phyloP scores from a whole-genome alignment of 805 yeast genomes.

The Starmera dryadoides region DNA sequence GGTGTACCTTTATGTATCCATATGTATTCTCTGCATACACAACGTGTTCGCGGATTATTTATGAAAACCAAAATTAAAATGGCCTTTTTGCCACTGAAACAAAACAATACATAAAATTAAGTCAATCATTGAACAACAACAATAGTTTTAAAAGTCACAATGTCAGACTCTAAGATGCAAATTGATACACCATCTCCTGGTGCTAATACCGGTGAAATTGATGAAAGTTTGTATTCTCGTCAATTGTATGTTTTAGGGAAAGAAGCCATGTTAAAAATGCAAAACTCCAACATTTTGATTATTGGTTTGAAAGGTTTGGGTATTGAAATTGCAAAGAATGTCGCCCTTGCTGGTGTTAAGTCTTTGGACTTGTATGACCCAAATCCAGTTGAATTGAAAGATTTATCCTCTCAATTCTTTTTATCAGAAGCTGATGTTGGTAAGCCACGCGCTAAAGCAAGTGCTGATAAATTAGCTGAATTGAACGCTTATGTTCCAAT shows the following conservation, averaged over 20 bases:
- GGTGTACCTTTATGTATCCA: too few species aligned
- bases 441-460: constrained; percentile 62
- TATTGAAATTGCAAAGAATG: constrained; percentile 92
- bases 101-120: too few species aligned
- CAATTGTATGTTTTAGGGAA: constrained; percentile 94
- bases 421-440: constrained; percentile 69
- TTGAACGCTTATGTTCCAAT: constrained; percentile 89
- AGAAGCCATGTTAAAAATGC: constrained; percentile 98
- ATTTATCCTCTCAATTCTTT: constrained; percentile 87
- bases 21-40: too few species aligned
- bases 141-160: background rate
- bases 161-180: constrained; percentile 27
- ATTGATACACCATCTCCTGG: constrained; percentile 28
- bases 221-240: constrained; percentile 92
- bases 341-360: constrained; percentile 96
- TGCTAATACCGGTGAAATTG: constrained; percentile 45
- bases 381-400: constrained; percentile 52
- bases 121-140: too few species aligned
- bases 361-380: constrained; percentile 84
- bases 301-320: constrained; percentile 92
- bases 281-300: constrained; percentile 82
- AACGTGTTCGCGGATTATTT: too few species aligned
- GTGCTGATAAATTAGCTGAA: constrained; percentile 66
- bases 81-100: too few species aligned
- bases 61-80: too few species aligned